These are phyloP conservation scores for Cutaneotrichosporon sp. DNA, from an alignment of 1,284 basidiomycete genomes.

Conservation along the genomic window DNA sequence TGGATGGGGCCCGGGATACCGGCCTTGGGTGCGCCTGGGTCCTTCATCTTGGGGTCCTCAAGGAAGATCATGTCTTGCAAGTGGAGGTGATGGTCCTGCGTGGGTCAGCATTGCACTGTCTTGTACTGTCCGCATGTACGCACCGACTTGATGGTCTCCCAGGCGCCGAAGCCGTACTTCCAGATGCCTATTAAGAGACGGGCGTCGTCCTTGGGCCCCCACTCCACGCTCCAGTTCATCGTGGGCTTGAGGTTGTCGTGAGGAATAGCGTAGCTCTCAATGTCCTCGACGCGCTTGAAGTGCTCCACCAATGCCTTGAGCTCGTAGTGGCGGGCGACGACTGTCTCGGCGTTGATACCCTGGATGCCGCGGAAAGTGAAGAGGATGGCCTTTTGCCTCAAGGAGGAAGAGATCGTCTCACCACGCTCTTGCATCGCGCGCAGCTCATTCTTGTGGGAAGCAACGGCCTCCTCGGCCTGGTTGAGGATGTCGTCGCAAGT, in stretches of 20 bases:
- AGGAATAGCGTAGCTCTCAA: conserved; percentile 81
- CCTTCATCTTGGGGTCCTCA: conserved; percentile 82
- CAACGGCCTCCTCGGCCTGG: conserved; percentile 78
- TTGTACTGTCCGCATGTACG: conserved; percentile 13
- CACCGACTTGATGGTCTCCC: conserved; percentile 76
- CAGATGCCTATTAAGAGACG: conserved; percentile 93
- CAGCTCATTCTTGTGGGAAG: conserved; percentile 79
- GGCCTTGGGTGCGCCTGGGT: conserved; percentile 40
- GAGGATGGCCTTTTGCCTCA: conserved; percentile 77
- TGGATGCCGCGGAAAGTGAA: conserved; percentile 86
- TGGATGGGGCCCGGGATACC: conserved; percentile 92
- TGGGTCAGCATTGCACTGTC: conserved; percentile 12
- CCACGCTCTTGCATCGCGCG: conserved; percentile 73
- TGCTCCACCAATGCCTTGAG: conserved; percentile 85
- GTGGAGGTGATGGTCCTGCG: conserved; percentile 74
- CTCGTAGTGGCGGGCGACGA: conserved; percentile 85
- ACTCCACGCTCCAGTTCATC: conserved; percentile 93
- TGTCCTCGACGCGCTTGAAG: conserved; percentile 65
- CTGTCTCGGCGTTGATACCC: conserved; percentile 97
- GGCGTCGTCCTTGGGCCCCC: conserved; percentile 90
- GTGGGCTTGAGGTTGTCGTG: conserved; percentile 91
- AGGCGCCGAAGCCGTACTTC: conserved; percentile 92
- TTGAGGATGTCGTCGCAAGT: conserved; percentile 91
- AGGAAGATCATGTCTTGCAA: conserved; percentile 95
- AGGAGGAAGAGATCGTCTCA: conserved; percentile 63